Base-by-base conservation (phyloP, 129 eudicot genomes). In the Flaveria linearis region DNA sequence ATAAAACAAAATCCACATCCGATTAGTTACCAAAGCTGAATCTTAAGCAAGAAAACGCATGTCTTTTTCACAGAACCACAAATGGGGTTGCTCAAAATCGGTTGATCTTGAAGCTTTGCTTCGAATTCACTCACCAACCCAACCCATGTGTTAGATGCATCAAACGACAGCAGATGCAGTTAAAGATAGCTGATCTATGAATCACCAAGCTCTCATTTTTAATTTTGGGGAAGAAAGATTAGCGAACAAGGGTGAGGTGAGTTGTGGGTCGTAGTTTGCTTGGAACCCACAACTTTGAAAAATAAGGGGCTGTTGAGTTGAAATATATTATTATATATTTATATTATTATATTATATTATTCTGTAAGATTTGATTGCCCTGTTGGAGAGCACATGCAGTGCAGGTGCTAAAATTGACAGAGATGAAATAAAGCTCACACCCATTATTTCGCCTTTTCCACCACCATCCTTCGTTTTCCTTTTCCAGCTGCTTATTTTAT, bases 21-120 rank as follows among this genome's bases (percentile, higher is more conserved):
- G 41, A 80, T 64, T 39, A 39, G 22, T 10, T 52, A 25, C 33
- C 47, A 67, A 51, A 62, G 49, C 26, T 72, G 33, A 79, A 79
- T 16, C 16, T 6, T 46, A 72, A 79, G 78, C 78, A 72, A 79
- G 78, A 78, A 78, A 15, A 71, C 10, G 3, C 2, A n/a, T n/a
- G 17, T 56, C 9, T 26, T 46, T 46, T 43, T 69, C 15, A 71
- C 71, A 70, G 17, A 47, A 45, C 70, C 13, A 30, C 15, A 76
- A 23, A 52, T 16, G n/a, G 14, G 46, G 57, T 42, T 33, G 78
- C 71, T 18, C 64, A 68, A 74, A 57, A 11, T 67, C 13, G 20
- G 83, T 74, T 78, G 76, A 75, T 58, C 53, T 57, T 52, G 72
- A 78, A 63, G 28, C 87, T 83, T 90, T 47, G 86, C 92, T 90